These are phyloP conservation scores for Umbelopsis ramanniana DNA, from an alignment of 192 early-diverging fungal genomes.

Conservation along the genomic window DNA sequence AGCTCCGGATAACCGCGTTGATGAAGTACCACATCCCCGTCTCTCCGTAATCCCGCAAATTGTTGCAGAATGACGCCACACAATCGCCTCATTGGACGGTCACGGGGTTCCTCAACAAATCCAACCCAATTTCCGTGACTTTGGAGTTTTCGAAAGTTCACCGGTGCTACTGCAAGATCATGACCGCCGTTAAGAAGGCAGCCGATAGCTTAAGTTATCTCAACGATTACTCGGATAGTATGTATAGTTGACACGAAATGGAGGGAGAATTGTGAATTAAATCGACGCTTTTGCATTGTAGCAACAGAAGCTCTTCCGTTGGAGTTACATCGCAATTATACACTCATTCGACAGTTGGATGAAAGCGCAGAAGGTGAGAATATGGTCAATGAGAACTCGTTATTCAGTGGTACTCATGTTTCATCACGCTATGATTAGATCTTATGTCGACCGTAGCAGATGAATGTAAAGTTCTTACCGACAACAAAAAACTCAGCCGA, in stretches of 20 bases:
- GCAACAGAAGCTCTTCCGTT: constrained; percentile 72
- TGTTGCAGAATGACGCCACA: no score
- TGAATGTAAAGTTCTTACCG: constrained; percentile 65
- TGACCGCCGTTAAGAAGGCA: constrained; percentile 18
- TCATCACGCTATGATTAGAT: constrained; percentile 39
- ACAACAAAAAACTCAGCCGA: constrained; percentile 46
- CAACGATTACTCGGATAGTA: constrained; percentile 15
- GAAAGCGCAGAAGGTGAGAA: constrained; percentile 62
- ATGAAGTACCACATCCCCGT: no score
- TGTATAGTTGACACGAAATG: background rate
- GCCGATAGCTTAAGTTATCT: background rate
- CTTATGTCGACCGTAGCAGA: constrained; percentile 66
- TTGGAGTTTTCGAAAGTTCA: no score
- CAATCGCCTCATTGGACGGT: no score
- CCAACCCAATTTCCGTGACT: no score
- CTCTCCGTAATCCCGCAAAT: no score
- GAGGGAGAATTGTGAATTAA: background rate
- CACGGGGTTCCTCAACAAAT: no score
- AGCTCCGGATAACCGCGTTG: no score
- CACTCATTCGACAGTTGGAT: constrained; percentile 90
- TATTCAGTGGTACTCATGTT: background rate
- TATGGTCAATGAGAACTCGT: no score
- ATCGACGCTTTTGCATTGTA: constrained; percentile 19
- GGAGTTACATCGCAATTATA: constrained; percentile 83
- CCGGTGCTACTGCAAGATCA: background rate